phyloP scores from a whole-genome alignment of 2,329 filamentous ascomycete species.

The Mycosphaerella arachidis region DNA sequence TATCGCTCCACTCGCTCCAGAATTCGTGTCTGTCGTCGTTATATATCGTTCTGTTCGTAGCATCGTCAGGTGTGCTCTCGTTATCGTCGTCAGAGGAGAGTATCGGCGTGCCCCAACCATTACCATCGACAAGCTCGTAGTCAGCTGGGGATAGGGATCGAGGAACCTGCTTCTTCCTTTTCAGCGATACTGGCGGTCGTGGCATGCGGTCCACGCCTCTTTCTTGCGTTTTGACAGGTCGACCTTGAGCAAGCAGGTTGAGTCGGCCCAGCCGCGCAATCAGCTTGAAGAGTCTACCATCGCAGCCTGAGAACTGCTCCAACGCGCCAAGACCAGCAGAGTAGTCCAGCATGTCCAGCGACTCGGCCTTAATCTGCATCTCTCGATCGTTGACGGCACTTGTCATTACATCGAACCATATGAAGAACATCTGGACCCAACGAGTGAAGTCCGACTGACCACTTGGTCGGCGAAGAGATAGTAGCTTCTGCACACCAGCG shows the following conservation, averaged over 20 bases:
- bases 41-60: conserved; percentile 3
- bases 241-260: conserved; percentile 73
- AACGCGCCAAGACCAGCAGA: conserved; percentile 66
- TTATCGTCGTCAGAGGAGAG: conserved; percentile 38
- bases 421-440: conserved; percentile 92
- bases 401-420: conserved; percentile 90
- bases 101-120: conserved; percentile 54
- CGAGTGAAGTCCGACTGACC: conserved; percentile 62
- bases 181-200: conserved; percentile 3
- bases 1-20: conserved; percentile 81
- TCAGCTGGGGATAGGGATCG: conserved; percentile 34
- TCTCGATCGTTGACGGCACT: conserved; percentile 90
- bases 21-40: conserved; percentile 60
- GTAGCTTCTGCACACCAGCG: conserved; percentile 84
- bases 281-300: conserved; percentile 78
- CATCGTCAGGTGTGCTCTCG: conserved; percentile 30
- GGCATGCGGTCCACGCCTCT: conserved; percentile 5
- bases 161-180: neutral
- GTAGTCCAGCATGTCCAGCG: conserved; percentile 59
- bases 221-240: conserved; percentile 36
- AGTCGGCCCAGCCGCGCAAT: conserved; percentile 78
- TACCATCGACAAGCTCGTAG: conserved; percentile 61
- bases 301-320: conserved; percentile 84
- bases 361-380: conserved; percentile 65
- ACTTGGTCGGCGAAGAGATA: conserved; percentile 66